Base-by-base conservation (phyloP, 352 stramenopile species). In the Globisporangium lucens region DNA sequence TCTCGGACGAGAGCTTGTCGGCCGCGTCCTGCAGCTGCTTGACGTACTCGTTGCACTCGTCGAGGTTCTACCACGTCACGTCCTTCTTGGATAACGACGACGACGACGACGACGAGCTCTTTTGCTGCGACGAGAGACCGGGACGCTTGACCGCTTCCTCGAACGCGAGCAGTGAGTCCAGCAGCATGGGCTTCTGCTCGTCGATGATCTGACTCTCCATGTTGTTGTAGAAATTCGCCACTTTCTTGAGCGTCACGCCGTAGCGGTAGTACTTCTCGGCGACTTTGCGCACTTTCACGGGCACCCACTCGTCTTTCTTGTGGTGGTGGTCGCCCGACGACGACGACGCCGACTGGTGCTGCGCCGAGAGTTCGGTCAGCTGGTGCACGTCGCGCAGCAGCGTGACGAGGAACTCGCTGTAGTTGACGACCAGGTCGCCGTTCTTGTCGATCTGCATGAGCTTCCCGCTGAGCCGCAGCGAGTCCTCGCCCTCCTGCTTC, bases 171-270 rank as follows among this genome's bases (percentile, higher is more conserved):
- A 99, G 80, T 17, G 90, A 91, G 56, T 98, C 90, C 3, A 99
- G 73, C 20, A 99, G 80, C 90, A 99, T 97, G 2, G 93, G 87
- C 65, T 98, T 98, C 79, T 98, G 94, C 61, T 93, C 86, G 10
- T 94, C 82, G 30, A 99, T 98, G 71, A 99, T 98, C 63, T 98
- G 85, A 8, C 83, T 85, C 30, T 97, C 93, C 69, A 99, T 96
- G 65, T 89, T 97, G 81, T 99, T 99, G 87, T 98, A 99, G 70
- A 98, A 98, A 64, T 98, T 98, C 1, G 96, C 93, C 7, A 98
- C 90, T 72, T 98, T 99, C 69, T 99, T 98, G 22, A 99, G 78
- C 60, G 93, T 95, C 9, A 99, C 92, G 15, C 91, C 95, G 70
- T 97, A 98, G 20, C 93, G 90, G 71, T 98, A 98, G 82, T 96